Evolutionary conservation across 441 rosid species (phyloP).

Genomic region (Erodium chrysanthum): DNA sequence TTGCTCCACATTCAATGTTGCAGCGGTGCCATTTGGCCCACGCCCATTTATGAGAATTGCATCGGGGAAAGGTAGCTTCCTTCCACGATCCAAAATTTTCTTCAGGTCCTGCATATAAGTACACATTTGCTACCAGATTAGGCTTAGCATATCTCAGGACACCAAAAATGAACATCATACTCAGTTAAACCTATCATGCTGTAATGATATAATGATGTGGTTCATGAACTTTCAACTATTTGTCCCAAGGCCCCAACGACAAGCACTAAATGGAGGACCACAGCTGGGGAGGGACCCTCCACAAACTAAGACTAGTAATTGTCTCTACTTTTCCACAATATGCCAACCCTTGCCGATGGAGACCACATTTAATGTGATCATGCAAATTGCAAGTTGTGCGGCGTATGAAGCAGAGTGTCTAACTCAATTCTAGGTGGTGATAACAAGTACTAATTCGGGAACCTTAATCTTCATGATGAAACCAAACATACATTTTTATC

Average conservation of each 20-base stretch:
- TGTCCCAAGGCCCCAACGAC: background rate
- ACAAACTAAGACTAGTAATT: background rate
- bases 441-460: too few species aligned
- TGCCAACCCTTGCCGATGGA: background rate
- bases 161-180: background rate
- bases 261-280: background rate
- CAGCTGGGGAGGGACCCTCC: background rate
- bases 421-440: too few species aligned
- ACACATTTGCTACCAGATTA: background rate
- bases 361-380: background rate
- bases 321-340: background rate
- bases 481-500: too few species aligned
- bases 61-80: slow-evolving; percentile 51
- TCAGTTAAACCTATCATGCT: background rate
- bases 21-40: slow-evolving; percentile 46
- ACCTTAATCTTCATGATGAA: too few species aligned
- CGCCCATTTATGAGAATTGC: slow-evolving; percentile 88
- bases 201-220: background rate
- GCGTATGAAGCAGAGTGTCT: too few species aligned
- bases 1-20: slow-evolving; percentile 53
- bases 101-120: background rate
- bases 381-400: background rate
- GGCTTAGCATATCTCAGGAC: background rate
- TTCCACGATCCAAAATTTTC: background rate
- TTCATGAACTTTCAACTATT: background rate